These are phyloP conservation scores for Pleurozium schreberi DNA, from an alignment of 225 moss, liverwort and hornwort species.

Conservation along the genomic window DNA sequence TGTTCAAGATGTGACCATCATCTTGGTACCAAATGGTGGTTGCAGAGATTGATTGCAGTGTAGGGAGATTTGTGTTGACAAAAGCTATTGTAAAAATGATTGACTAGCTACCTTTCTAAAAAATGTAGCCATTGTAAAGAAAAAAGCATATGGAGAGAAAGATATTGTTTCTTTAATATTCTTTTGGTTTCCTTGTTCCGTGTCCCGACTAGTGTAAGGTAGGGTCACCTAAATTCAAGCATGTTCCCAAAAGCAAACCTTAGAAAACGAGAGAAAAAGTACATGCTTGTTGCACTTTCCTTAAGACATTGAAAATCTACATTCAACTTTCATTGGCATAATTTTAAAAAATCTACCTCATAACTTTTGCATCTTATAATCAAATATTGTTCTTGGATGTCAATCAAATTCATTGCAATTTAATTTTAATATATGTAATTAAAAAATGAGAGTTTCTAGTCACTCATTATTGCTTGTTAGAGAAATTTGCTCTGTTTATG, in stretches of 20 bases:
- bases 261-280: rapidly evolving
- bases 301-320: background rate
- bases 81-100: background rate
- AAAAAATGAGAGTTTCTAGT: background rate
- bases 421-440: background rate
- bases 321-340: no score
- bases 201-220: rapidly evolving
- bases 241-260: background rate
- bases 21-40: background rate
- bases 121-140: background rate
- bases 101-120: background rate
- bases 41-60: background rate
- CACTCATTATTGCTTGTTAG: no score
- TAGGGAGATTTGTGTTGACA: background rate
- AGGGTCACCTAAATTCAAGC: background rate
- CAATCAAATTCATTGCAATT: no score
- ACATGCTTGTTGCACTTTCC: background rate
- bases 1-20: background rate
- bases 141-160: no score
- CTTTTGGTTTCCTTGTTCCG: background rate
- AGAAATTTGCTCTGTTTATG: no score
- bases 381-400: background rate
- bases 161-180: background rate
- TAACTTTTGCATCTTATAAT: background rate
- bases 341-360: background rate